A percentile compares a stretch with the other conserved stretches of the same genome.
Evolutionary conservation across 2,329 filamentous ascomycete genomes (phyloP).

Genomic region (Keithomyces neogunnii): DNA sequence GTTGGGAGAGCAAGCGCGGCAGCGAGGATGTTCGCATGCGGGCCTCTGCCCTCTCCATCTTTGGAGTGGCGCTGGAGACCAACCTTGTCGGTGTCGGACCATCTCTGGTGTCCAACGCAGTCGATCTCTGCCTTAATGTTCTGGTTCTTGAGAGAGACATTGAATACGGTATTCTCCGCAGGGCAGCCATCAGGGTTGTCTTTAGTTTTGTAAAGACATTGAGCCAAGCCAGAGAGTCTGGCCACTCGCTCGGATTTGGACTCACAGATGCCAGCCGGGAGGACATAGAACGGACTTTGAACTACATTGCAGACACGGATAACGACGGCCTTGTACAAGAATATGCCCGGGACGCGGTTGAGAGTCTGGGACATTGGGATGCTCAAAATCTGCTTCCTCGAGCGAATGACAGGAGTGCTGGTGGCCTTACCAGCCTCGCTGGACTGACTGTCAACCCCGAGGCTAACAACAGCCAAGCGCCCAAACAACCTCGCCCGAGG

Average conservation of each 20-base stretch:
- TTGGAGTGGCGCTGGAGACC: conserved; percentile 51
- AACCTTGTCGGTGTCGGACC: conserved; percentile 49
- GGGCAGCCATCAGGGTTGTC: conserved; percentile 57
- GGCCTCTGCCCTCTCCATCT: conserved; percentile 58
- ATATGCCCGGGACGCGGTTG: conserved; percentile 58
- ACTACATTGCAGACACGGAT: conserved; percentile 58
- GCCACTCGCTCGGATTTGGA: conserved; percentile 41
- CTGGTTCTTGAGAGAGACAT: conserved; percentile 52
- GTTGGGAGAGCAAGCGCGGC: conserved; percentile 59
- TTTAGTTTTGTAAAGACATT: conserved; percentile 54
- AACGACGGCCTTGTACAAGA: conserved; percentile 59
- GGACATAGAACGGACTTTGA: conserved; percentile 53
- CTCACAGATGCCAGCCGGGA: conserved; percentile 46
- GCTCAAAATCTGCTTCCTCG: conserved; percentile 40
- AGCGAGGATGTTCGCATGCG: conserved; percentile 64
- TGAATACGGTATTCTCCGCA: conserved; percentile 55
- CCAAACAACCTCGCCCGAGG: conserved; percentile 26
- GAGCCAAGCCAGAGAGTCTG: conserved; percentile 40
- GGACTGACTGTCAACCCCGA: conserved; percentile 28
- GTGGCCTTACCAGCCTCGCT: conserved; percentile 24
- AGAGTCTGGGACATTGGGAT: conserved; percentile 56
- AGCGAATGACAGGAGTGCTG: conserved; percentile 13
- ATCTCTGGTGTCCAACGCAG: conserved; percentile 40
- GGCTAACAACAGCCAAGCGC: conserved; percentile 14
- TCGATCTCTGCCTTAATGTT: conserved; percentile 56